A percentile compares a stretch with the other conserved stretches of the same genome.
Conservation (phyloP, 192 early-diverging fungal genomes). For the Paraglomus occultum region DNA sequence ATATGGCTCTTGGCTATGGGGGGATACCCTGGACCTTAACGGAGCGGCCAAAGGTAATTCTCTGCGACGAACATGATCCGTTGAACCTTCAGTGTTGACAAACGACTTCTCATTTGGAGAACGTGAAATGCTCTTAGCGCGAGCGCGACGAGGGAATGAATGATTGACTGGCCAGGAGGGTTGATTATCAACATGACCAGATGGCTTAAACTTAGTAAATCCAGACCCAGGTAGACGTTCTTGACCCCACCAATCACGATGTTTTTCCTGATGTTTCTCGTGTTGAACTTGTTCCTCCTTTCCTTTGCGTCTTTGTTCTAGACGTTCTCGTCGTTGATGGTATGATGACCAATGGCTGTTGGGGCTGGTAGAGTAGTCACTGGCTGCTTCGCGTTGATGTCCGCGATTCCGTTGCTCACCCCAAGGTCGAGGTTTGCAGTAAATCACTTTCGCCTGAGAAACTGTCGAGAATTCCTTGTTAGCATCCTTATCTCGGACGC, state of each 20-base stretch:
- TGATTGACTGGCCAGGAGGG: too few relatives aligned
- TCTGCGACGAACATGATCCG: too few relatives aligned
- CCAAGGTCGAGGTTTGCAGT: slow-evolving; percentile 27
- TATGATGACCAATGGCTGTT: slow-evolving; percentile 29
- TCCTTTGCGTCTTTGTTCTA: slow-evolving; percentile 25
- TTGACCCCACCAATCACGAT: background rate
- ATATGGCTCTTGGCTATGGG: too few relatives aligned
- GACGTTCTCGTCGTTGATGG: slow-evolving; percentile 28
- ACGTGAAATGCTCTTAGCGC: too few relatives aligned
- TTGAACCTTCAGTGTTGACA: too few relatives aligned
- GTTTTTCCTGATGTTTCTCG: slow-evolving; percentile 14
- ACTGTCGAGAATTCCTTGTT: background rate
- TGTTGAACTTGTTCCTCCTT: slow-evolving; percentile 10
- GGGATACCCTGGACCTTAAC: too few relatives aligned
- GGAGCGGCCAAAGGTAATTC: too few relatives aligned
- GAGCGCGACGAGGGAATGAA: too few relatives aligned
- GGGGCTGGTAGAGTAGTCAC: background rate
- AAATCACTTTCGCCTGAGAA: slow-evolving; percentile 26
- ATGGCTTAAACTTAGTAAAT: too few relatives aligned
- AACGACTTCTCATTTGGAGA: too few relatives aligned
- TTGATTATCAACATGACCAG: too few relatives aligned
- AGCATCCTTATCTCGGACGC: background rate
- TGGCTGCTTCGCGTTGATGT: background rate
- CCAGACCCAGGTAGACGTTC: slow-evolving; percentile 16
- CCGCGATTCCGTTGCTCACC: slow-evolving; percentile 11